Evolutionary conservation across 108 stramenopile genomes (phyloP).

Genomic region (Bacterosira constricta): DNA sequence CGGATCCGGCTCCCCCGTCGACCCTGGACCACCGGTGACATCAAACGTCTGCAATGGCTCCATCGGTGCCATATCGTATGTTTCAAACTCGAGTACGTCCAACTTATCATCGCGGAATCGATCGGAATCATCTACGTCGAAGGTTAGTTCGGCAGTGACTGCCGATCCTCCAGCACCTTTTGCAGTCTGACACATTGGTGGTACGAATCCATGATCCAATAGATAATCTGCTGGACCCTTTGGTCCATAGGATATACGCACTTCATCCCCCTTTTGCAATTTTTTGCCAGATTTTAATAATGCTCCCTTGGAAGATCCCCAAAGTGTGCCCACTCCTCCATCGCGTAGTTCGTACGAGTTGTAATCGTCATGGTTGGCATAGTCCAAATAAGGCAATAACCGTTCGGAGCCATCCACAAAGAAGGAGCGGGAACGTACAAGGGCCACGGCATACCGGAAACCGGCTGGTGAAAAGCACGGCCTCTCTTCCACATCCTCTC

Average conservation of each 20-base stretch:
- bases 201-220: constrained; percentile 90
- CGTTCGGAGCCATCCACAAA: constrained; percentile 87
- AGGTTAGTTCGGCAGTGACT: constrained; percentile 72
- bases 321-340: constrained; percentile 65
- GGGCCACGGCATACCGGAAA: constrained; percentile 85
- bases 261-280: constrained; percentile 66
- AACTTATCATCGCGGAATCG: constrained; percentile 89
- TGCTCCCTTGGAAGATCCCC: constrained; percentile 74
- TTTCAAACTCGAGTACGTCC: constrained; percentile 87
- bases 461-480: constrained; percentile 73
- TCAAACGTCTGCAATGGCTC: constrained; percentile 82
- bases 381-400: constrained; percentile 82
- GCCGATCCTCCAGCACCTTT: constrained; percentile 10
- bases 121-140: constrained; percentile 80
- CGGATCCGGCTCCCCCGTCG: constrained; percentile 83
- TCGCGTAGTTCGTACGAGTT: constrained; percentile 53
- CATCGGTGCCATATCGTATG: constrained; percentile 85
- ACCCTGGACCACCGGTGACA: constrained; percentile 58
- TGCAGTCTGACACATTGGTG: constrained; percentile 41
- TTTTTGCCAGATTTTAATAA: constrained; percentile 46
- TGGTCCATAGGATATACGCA: constrained; percentile 85
- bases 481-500: constrained; percentile 35
- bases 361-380: constrained; percentile 84
- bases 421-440: constrained; percentile 78
- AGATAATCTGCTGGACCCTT: constrained; percentile 91